Evolutionary conservation across 2,329 filamentous ascomycete genomes (phyloP).

Genomic region (Aspergillus sp.): DNA sequence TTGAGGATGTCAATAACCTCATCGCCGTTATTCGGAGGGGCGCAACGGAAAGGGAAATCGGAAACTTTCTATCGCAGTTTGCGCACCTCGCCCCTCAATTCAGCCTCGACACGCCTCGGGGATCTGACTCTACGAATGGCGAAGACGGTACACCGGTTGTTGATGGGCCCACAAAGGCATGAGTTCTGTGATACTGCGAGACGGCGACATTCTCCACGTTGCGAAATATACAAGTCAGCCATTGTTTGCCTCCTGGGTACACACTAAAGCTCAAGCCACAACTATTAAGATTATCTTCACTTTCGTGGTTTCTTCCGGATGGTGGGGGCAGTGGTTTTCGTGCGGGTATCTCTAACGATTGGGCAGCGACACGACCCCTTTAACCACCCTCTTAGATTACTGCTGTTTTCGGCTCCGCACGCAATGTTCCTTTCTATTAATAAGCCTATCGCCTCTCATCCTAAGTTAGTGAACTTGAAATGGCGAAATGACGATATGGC

Average conservation of each 20-base stretch:
- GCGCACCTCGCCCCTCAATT: background rate
- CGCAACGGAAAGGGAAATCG: constrained; percentile 1
- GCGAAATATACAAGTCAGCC: background rate
- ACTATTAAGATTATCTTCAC: background rate
- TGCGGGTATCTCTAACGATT: background rate
- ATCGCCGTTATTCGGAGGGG: constrained; percentile 29
- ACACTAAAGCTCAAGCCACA: background rate
- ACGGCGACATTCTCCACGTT: background rate
- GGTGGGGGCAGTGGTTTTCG: background rate
- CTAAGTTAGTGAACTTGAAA: background rate
- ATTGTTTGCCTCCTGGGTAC: background rate
- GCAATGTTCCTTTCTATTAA: background rate
- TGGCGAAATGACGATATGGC: no score
- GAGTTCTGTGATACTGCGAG: background rate
- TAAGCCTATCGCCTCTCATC: background rate
- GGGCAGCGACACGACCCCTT: background rate
- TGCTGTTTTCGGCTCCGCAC: background rate
- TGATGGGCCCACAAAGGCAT: background rate
- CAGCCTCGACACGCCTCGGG: background rate
- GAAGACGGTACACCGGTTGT: background rate
- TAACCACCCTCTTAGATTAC: background rate
- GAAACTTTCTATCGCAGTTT: background rate
- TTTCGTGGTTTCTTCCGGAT: background rate
- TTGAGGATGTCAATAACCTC: constrained; percentile 22
- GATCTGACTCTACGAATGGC: background rate